Evolutionary conservation across 2,329 filamentous ascomycete genomes (phyloP), one percentile per base, ranked within the genome.

Genomic region (Ceratocystis smalleyi): DNA sequence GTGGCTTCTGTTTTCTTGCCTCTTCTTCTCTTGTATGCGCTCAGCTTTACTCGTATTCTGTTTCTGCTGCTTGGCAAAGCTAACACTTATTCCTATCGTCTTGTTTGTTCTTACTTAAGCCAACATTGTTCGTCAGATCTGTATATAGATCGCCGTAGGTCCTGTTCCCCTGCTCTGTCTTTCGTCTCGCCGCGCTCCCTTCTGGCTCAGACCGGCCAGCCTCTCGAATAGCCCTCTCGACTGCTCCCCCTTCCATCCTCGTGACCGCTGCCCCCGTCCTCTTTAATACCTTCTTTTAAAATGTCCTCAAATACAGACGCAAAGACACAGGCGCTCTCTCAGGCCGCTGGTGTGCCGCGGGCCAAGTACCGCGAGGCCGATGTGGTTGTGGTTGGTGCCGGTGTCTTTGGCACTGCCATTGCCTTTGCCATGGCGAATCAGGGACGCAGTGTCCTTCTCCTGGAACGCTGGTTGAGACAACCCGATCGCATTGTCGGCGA

Each of bases 401-500:
- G 94, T 64, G 81, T 97, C 66, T 83, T 96, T 68, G 94, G 94
- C 49, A 95, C 90, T 74, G 89, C 91, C 22, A 79, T 91, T 24
- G 92, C 94, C 19, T 88, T 86, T 68, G 84, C 92, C 24, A 81
- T 97, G 57, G 91, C 88, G 66, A 86, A 88, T 70, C 94, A 97
- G 76, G 91, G 91, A 63, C 85, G 94, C 68, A 95, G 88, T 73
- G 91, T 99, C 30, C 81, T 97, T 30, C 78, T 99, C 62, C 83
- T 99, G 61, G 94, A 99, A 77, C 83, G 83, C 71, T 95, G 85
- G 76, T 79, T 97, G 75, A 90, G 90, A 75, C 87, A 97, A 77
- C 94, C 94, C 22, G 88, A 97, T 76, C 85, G 94, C 68, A 99
- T 99, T 69, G 91, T 99, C 59, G 94, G 94, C 70, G 94, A 99